phyloP scores from a whole-genome alignment of 306 rosid species.

The Astragalus glycyphyllos region DNA sequence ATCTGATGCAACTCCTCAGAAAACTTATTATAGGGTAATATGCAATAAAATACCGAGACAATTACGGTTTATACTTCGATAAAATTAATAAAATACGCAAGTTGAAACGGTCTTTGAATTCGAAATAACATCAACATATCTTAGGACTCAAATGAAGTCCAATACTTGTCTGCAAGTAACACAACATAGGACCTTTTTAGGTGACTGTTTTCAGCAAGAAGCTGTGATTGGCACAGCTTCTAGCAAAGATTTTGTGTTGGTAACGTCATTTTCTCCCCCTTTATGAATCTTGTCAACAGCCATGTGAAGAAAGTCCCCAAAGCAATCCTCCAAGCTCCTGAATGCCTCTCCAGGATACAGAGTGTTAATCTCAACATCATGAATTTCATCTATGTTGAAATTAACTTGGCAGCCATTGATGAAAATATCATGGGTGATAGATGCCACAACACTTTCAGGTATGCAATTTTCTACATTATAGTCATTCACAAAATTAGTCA shows the following conservation, averaged over 20 bases:
- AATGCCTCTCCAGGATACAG: constrained; percentile 71
- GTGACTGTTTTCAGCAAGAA: constrained; percentile 20
- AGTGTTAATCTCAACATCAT: constrained; percentile 56
- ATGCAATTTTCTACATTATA: constrained; percentile 59
- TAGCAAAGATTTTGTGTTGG: constrained; percentile 23
- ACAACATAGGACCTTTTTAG: background rate
- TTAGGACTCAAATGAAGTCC: background rate
- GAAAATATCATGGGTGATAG: constrained; percentile 79
- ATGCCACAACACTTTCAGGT: constrained; percentile 71
- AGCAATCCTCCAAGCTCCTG: constrained; percentile 72
- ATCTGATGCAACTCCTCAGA: too few relatives aligned
- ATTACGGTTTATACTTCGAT: background rate
- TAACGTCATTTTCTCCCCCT: constrained; percentile 11
- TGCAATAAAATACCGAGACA: too few relatives aligned
- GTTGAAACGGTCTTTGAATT: background rate
- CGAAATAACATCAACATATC: constrained; percentile 15
- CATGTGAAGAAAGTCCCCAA: constrained; percentile 49
- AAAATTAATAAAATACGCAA: background rate
- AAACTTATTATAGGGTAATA: too few relatives aligned
- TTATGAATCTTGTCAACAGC: constrained; percentile 32
- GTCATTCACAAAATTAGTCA: background rate
- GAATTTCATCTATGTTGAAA: constrained; percentile 49
- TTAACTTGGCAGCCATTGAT: constrained; percentile 76
- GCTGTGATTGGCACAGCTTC: constrained; percentile 56
- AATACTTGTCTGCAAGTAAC: too few relatives aligned